Evolutionary conservation across 139 green algal species (phyloP).

Genomic region (Chlorella sp.): DNA sequence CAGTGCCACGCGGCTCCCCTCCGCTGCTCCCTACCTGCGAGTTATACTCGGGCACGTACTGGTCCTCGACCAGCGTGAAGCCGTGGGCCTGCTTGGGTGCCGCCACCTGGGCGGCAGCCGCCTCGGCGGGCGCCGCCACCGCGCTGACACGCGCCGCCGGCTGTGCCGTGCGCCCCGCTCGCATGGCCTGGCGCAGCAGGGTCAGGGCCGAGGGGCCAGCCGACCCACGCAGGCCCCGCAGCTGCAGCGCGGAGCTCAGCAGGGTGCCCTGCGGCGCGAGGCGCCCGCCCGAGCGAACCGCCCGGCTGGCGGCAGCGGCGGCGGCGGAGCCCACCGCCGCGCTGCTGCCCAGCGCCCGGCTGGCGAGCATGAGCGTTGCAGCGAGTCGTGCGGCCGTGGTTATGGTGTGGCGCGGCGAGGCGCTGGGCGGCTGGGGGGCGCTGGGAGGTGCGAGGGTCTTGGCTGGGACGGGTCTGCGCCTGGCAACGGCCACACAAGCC

Average conservation of each 20-base stretch:
- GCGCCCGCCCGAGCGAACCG: not conserved
- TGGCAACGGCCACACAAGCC: too few relatives aligned
- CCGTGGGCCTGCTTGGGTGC: slow-evolving; percentile 79
- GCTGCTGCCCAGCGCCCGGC: slow-evolving; percentile 5
- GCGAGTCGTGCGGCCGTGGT: not conserved
- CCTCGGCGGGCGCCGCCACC: slow-evolving; percentile 19
- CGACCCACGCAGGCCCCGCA: too few relatives aligned
- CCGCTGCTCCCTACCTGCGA: slow-evolving; percentile 39
- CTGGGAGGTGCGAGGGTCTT: not conserved
- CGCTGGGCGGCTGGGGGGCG: not conserved
- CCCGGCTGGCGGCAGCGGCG: slow-evolving; percentile 7
- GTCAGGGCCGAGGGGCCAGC: too few relatives aligned
- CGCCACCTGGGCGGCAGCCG: not conserved
- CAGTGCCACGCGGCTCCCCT: too few relatives aligned
- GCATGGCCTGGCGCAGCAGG: too few relatives aligned
- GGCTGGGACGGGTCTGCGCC: not conserved
- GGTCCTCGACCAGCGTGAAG: slow-evolving; percentile 81
- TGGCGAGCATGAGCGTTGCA: not conserved
- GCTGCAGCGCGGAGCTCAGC: too few relatives aligned
- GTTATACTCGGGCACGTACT: slow-evolving; percentile 92
- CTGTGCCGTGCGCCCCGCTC: not conserved
- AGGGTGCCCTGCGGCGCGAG: too few relatives aligned
- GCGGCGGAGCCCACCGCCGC: not conserved
- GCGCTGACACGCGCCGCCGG: slow-evolving; percentile 7
- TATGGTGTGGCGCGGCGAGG: too few relatives aligned